Conservation (phyloP, 345 rosid genomes). For the Gossypium australe region DNA sequence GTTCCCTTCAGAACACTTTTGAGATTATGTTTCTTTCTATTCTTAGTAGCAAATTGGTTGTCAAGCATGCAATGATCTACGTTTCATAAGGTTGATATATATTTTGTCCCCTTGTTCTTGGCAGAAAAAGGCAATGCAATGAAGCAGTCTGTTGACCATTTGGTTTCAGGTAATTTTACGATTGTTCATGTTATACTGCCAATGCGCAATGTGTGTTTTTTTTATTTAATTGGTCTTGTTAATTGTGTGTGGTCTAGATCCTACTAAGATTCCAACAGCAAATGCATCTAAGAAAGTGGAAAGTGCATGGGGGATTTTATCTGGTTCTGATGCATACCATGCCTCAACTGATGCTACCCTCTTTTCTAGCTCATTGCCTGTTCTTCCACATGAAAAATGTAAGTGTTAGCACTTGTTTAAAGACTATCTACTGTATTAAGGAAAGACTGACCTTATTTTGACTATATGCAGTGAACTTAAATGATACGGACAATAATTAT, state of each 20-base stretch:
- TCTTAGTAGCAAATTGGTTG: neutral
- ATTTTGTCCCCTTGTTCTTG: slow-evolving; percentile 4
- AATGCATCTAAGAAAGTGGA: slow-evolving; percentile 28
- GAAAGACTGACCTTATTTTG: slow-evolving; percentile 18
- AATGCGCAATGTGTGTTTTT: neutral
- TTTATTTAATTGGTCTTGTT: slow-evolving; percentile 8
- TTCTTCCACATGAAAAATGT: slow-evolving; percentile 57
- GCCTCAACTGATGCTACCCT: slow-evolving; percentile 50
- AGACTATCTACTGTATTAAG: neutral
- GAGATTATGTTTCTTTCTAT: neutral
- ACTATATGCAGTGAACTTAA: slow-evolving; percentile 45
- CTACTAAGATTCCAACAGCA: slow-evolving; percentile 19
- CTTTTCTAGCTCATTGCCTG: slow-evolving; percentile 68
- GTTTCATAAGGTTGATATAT: slow-evolving; percentile 3
- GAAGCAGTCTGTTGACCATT: slow-evolving; percentile 30
- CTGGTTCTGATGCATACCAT: slow-evolving; percentile 34
- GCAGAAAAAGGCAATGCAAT: slow-evolving; percentile 26
- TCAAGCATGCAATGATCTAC: neutral
- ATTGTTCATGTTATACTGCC: slow-evolving; percentile 5
- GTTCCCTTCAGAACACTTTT: neutral
- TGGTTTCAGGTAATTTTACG: slow-evolving; percentile 28
- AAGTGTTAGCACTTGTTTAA: slow-evolving; percentile 19
- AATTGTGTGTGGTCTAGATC: slow-evolving; percentile 24
- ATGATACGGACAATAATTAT: slow-evolving; percentile 21
- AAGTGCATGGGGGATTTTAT: slow-evolving; percentile 29